Conservation (phyloP, 805 yeast species). For the Ogataea corticis region DNA sequence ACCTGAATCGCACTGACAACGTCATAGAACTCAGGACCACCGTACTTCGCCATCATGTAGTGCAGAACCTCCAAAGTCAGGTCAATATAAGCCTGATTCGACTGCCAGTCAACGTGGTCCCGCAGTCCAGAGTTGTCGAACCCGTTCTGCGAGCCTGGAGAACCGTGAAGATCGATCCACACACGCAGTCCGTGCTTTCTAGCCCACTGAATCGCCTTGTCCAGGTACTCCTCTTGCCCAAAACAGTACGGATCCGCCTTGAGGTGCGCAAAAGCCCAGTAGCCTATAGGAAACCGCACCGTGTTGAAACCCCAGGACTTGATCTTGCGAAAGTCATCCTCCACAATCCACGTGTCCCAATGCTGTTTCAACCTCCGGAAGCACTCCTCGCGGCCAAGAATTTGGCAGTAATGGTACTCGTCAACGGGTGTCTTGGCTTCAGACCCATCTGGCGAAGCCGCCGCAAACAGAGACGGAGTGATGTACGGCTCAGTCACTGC, state of each 20-base stretch:
- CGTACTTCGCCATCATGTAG: constrained; percentile 53
- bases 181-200: constrained; percentile 57
- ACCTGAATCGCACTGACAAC: constrained; percentile 70
- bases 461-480: constrained; percentile 58
- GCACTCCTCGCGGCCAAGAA: constrained; percentile 51
- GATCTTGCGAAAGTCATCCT: constrained; percentile 55
- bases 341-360: constrained; percentile 60
- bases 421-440: constrained; percentile 54
- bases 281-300: constrained; percentile 78
- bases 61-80: constrained; percentile 52
- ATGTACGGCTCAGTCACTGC: constrained; percentile 69
- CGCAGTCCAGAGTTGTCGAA: constrained; percentile 79
- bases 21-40: constrained; percentile 47
- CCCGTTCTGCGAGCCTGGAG: constrained; percentile 85
- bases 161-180: constrained; percentile 79
- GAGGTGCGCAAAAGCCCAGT: constrained; percentile 67
- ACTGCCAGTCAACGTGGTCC: constrained; percentile 46
- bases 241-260: constrained; percentile 61
- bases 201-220: constrained; percentile 70
- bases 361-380: constrained; percentile 44
- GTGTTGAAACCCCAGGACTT: constrained; percentile 57
- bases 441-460: constrained; percentile 27
- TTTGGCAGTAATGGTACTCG: constrained; percentile 55
- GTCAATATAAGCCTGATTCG: constrained; percentile 40
- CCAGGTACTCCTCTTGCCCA: constrained; percentile 65